A percentile compares a stretch with the other conserved stretches of the same genome.
phyloP scores from a whole-genome alignment of 371 early-diverging fungal genomes.

The Saksenaea vasiformis region DNA sequence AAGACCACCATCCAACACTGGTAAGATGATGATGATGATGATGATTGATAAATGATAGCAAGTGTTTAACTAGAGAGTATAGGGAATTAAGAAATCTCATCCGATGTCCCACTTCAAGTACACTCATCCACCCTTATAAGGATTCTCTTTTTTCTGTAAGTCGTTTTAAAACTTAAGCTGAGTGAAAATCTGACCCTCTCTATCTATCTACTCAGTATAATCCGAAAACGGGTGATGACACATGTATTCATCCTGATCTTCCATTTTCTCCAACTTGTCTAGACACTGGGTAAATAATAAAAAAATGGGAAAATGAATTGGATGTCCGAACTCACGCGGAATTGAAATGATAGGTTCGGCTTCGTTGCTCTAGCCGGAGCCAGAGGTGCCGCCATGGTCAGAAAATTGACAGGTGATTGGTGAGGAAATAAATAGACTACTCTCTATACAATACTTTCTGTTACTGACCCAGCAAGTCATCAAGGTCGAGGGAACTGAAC shows the following conservation, averaged over 20 bases:
- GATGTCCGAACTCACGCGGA: not conserved
- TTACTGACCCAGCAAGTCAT: not conserved
- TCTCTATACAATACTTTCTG: not conserved
- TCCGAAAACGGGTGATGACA: conserved; percentile 15
- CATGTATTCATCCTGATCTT: conserved; percentile 12
- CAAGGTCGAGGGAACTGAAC: conserved; percentile 13
- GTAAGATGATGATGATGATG: conserved; percentile 11
- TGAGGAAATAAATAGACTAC: not conserved
- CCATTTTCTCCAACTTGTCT: conserved; percentile 22
- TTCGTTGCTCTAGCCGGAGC: conserved; percentile 24
- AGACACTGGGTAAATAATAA: conserved; percentile 20
- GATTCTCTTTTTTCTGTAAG: conserved; percentile 17
- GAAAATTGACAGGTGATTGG: conserved; percentile 13
- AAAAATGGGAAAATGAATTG: not conserved
- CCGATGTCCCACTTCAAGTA: conserved; percentile 6
- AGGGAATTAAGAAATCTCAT: conserved; percentile 25
- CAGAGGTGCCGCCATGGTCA: conserved; percentile 24
- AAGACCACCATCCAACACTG: conserved; percentile 22
- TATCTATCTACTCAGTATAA: conserved; percentile 16
- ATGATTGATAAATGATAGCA: not conserved
- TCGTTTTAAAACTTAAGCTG: not conserved
- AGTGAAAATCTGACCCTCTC: not conserved
- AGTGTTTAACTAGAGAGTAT: not conserved
- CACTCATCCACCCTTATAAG: conserved; percentile 12
- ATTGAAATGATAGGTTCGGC: conserved; percentile 12